Conservation (phyloP, 441 rosid genomes). For the Pelargonium citronellum region DNA sequence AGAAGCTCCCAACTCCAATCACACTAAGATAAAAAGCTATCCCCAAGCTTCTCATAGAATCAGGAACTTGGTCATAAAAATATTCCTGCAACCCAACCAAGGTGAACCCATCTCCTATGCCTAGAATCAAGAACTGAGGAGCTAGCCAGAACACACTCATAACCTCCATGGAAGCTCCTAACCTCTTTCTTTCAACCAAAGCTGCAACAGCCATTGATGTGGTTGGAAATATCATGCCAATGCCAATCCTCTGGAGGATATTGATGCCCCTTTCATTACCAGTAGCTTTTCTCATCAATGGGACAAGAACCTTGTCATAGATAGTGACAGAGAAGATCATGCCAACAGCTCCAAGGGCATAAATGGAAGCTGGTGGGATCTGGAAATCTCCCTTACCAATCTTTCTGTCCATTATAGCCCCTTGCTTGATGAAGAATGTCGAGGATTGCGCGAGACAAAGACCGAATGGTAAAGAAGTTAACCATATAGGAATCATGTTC, state of each 20-base stretch:
- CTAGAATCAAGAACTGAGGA: conserved; percentile 33
- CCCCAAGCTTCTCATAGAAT: conserved; percentile 42
- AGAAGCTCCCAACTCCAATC: conserved; percentile 33
- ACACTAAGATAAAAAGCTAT: conserved; percentile 34
- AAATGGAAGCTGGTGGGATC: conserved; percentile 26
- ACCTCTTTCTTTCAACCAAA: conserved; percentile 32
- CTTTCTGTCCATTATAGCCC: conserved; percentile 24
- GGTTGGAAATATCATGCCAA: conserved; percentile 29
- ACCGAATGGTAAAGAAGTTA: conserved; percentile 27
- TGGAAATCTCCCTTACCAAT: conserved; percentile 14
- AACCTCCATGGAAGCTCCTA: conserved; percentile 17
- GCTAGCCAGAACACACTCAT: conserved; percentile 38
- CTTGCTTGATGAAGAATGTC: conserved; percentile 37
- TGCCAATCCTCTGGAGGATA: conserved; percentile 35
- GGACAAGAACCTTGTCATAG: conserved; percentile 34
- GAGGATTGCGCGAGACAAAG: conserved; percentile 23
- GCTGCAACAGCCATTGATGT: conserved; percentile 29
- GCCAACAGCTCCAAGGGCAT: conserved; percentile 23
- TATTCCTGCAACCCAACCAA: conserved; percentile 41
- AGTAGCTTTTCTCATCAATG: conserved; percentile 23
- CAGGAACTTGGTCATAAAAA: conserved; percentile 45
- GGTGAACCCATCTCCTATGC: conserved; percentile 36
- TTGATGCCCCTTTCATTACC: conserved; percentile 32
- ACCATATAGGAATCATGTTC: conserved; percentile 32
- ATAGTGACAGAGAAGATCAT: conserved; percentile 21